Evolutionary conservation across 768 basidiomycete genomes (phyloP), one percentile per base, ranked within the genome.

Genomic region (Suillus subluteus): DNA sequence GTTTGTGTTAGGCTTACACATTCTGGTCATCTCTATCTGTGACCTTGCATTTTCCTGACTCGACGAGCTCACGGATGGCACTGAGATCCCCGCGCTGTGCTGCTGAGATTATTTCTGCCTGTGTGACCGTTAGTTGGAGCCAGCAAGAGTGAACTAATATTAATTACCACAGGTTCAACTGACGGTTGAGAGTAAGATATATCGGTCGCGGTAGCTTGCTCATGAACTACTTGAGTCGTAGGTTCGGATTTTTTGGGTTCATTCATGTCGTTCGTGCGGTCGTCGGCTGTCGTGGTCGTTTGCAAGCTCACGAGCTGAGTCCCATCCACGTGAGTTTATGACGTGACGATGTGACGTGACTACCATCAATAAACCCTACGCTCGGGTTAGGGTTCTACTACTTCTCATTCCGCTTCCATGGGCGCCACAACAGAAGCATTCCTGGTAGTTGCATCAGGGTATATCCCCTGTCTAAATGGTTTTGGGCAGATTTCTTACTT

Each of bases 11-110:
- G 35, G 40, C 76, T 66, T 66, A 79, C 76, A 98, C 94, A 71
- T 96, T 95, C 76, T 97, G 92, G 37, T 86, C 84, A 79, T 99
- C 97, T 58, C 91, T 83, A 78, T 94, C 94, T 16, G 89, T 89
- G 23, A 89, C 91, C 7, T 79, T 83, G 23, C 91, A 91, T 66
- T 83, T 81, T 5, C 91, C 91, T 1, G 88, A 90, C 70, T 89
- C 87, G 48, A 96, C 82, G 65, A 96, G 85, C 61, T 86, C 77
- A 7, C 84, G 85, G 37, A 97, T 78, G 50, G 85, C 79, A 11
- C 78, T 74, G 8, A 95, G 82, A 72, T 97, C 95, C 12, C 96
- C 96, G 62, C 94, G 84, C 73, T 98, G 96, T 0, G 96, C 90
- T 9, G 95, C 91, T 13, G 91, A 82, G 72, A 97, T 94, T 38